These are phyloP conservation scores for Beauveria pseudobassiana DNA, from an alignment of 2,329 filamentous ascomycete genomes.

Conservation along the genomic window DNA sequence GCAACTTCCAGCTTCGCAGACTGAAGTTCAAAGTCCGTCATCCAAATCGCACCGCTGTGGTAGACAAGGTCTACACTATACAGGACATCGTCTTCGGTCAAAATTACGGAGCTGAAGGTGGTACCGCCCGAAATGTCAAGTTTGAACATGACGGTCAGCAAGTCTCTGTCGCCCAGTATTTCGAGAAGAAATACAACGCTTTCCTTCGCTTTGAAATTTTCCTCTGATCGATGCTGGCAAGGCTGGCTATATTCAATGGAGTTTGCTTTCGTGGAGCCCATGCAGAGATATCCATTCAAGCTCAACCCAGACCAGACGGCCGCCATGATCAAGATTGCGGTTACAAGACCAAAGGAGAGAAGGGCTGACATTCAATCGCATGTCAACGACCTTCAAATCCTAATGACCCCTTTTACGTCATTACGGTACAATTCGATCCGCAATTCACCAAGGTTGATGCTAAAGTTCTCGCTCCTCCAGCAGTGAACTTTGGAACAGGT, in stretches of 20 bases:
- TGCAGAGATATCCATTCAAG: conserved; percentile 58
- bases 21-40: conserved; percentile 51
- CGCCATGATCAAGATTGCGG: conserved; percentile 89
- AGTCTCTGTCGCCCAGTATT: conserved; percentile 47
- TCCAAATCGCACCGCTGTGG: conserved; percentile 31
- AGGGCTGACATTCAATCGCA: conserved; percentile 50
- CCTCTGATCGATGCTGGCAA: conserved; percentile 53
- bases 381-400: conserved; percentile 57
- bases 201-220: conserved; percentile 37
- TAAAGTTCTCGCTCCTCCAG: conserved; percentile 62
- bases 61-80: conserved; percentile 44
- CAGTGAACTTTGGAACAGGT: conserved; percentile 57
- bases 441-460: conserved; percentile 62
- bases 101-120: conserved; percentile 37
- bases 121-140: conserved; percentile 41
- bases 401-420: conserved; percentile 62
- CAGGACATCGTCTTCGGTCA: conserved; percentile 41
- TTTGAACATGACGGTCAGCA: conserved; percentile 46
- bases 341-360: conserved; percentile 66
- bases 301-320: conserved; percentile 59
- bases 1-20: conserved; percentile 44
- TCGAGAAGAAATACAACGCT: conserved; percentile 45
- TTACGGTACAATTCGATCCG: conserved; percentile 64
- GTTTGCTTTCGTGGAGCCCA: conserved; percentile 41
- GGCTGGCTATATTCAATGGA: conserved; percentile 53